These are phyloP conservation scores for Pseudocercospora crystallina DNA, from an alignment of 2,329 filamentous ascomycete species.

Conservation along the genomic window DNA sequence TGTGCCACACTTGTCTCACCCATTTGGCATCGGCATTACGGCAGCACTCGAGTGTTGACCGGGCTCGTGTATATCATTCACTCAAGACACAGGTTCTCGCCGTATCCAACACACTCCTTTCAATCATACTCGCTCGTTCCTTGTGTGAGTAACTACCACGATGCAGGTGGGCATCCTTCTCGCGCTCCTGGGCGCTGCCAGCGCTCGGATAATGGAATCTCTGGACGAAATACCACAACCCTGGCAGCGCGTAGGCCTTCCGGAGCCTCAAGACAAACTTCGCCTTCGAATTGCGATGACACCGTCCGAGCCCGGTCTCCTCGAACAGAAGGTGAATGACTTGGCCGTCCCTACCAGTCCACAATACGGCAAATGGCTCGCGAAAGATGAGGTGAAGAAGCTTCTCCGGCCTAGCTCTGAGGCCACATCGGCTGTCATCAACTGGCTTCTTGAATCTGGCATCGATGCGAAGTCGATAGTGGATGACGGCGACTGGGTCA, in stretches of 20 bases:
- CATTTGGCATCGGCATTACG: too few species aligned
- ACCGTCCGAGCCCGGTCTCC: slow-evolving; percentile 25
- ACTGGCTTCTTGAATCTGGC: slow-evolving; percentile 57
- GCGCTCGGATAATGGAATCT: slow-evolving; percentile 22
- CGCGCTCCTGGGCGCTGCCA: slow-evolving; percentile 16
- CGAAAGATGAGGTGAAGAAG: slow-evolving; percentile 57
- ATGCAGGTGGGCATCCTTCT: not conserved
- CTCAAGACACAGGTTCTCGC: too few species aligned
- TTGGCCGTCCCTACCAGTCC: slow-evolving; percentile 61
- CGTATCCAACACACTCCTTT: too few species aligned
- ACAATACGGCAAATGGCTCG: slow-evolving; percentile 63
- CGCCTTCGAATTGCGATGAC: slow-evolving; percentile 26
- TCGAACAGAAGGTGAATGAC: slow-evolving; percentile 61
- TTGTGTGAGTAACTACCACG: too few species aligned
- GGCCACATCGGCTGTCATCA: slow-evolving; percentile 50
- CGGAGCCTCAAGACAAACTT: slow-evolving; percentile 16
- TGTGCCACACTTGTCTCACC: too few species aligned
- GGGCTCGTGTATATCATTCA: too few species aligned
- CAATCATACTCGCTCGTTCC: too few species aligned
- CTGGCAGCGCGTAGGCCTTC: slow-evolving; percentile 22
- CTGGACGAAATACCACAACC: slow-evolving; percentile 20
- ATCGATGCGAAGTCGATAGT: slow-evolving; percentile 48
- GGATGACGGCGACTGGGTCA: slow-evolving; percentile 61
- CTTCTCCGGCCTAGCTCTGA: slow-evolving; percentile 54
- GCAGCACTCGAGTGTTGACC: too few species aligned